A percentile compares a stretch with the other conserved stretches of the same genome.
Conservation (phyloP, 129 eudicot species). For the carrot (Daucus carota) region DH1_v3.0 NC_030386.2:29379001-29379500, state of each 20-base stretch:
- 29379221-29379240: background rate
- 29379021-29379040: background rate
- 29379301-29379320: constrained; percentile 73
- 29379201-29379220: background rate
- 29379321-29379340: constrained; percentile 82
- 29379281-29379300: constrained; percentile 32
- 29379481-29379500: constrained; percentile 57
- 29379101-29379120: background rate
- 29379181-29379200: background rate
- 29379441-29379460: constrained; percentile 58
- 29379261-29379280: background rate
- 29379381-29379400: constrained; percentile 94
- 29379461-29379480: constrained; percentile 68
- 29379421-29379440: constrained; percentile 33
- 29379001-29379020: background rate
- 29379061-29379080: background rate
- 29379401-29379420: constrained; percentile 58
- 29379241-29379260: background rate
- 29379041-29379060: background rate
- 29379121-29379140: background rate
- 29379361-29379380: constrained; percentile 68
- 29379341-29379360: constrained; percentile 55
- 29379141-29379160: background rate
- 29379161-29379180: background rate
- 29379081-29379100: background rate